Percentiles rank a stretch among this genome's conserved stretches.
phyloP scores from a whole-genome alignment of 2,329 filamentous ascomycete genomes.

The Polychaeton citri region DNA sequence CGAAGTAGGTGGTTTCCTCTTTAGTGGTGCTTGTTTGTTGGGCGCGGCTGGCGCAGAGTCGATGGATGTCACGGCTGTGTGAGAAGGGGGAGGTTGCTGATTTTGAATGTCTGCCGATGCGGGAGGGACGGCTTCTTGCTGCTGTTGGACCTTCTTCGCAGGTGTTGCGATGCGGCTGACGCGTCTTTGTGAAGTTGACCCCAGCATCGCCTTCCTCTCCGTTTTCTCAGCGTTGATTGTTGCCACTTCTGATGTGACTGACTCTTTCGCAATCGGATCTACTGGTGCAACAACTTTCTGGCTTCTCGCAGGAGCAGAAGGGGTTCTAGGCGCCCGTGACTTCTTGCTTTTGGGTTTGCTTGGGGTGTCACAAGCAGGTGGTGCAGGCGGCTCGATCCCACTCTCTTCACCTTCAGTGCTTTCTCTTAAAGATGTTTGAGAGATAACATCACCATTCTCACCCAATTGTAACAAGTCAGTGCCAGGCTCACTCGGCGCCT shows the following conservation, averaged over 20 bases:
- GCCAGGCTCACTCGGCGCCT: conserved; percentile 8
- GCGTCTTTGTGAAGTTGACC: not conserved
- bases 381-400: not conserved
- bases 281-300: no score
- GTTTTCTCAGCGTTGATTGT: no score
- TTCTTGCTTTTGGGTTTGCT: conserved; percentile 18
- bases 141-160: conserved; percentile 4
- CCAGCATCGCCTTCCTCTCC: not conserved
- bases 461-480: not conserved
- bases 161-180: conserved; percentile 19
- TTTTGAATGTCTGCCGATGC: not conserved
- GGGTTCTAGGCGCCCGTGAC: conserved; percentile 11
- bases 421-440: not conserved
- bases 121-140: not conserved
- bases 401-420: not conserved
- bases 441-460: not conserved
- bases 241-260: no score
- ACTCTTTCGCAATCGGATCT: no score
- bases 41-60: no score
- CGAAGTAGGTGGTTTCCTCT: conserved; percentile 1
- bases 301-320: no score
- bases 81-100: not conserved
- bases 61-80: not conserved
- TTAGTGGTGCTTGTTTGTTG: not conserved
- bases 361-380: conserved; percentile 14